A percentile compares a stretch with the other conserved stretches of the same genome.
Conservation (phyloP, 192 early-diverging fungal genomes). For the Radiomyces spectabilis region DNA sequence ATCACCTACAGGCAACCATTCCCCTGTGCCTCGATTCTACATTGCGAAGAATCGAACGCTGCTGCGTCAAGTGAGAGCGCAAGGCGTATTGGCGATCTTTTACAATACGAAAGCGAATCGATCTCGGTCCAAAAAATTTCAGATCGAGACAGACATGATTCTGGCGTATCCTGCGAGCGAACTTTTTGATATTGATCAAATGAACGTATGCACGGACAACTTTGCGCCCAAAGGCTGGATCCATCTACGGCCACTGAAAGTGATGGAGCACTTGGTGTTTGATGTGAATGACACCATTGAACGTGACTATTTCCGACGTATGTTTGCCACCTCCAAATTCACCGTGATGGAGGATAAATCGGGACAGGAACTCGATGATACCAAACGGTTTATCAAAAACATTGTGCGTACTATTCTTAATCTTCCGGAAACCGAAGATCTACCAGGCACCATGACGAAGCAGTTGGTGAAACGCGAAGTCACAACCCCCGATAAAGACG, state of each 20-base stretch:
- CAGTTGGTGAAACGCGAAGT: neutral
- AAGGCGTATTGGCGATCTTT: conserved; percentile 21
- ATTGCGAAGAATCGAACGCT: conserved; percentile 32
- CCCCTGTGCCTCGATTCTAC: conserved; percentile 23
- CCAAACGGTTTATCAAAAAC: conserved; percentile 10
- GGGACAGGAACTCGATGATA: conserved; percentile 9
- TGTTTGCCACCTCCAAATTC: conserved; percentile 23
- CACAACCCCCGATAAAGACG: neutral
- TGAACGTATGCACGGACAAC: conserved; percentile 20
- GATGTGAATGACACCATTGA: conserved; percentile 20
- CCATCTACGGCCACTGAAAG: conserved; percentile 12
- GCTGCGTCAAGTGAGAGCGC: conserved; percentile 17
- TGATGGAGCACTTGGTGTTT: conserved; percentile 10
- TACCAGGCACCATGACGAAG: too few species aligned
- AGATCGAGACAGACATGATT: conserved; percentile 17
- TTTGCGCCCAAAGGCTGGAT: conserved; percentile 21
- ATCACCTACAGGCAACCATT: conserved; percentile 4
- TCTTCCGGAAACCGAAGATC: conserved; percentile 1
- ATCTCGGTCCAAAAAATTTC: neutral
- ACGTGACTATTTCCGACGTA: conserved; percentile 17
- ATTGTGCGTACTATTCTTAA: conserved; percentile 16
- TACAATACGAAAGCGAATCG: conserved; percentile 21
- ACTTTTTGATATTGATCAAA: conserved; percentile 22
- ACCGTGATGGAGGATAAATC: conserved; percentile 6
- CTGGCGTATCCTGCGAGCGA: conserved; percentile 16